Conservation (phyloP, 2,329 filamentous ascomycete genomes). For the Chrysosphaeria jannelii region DNA sequence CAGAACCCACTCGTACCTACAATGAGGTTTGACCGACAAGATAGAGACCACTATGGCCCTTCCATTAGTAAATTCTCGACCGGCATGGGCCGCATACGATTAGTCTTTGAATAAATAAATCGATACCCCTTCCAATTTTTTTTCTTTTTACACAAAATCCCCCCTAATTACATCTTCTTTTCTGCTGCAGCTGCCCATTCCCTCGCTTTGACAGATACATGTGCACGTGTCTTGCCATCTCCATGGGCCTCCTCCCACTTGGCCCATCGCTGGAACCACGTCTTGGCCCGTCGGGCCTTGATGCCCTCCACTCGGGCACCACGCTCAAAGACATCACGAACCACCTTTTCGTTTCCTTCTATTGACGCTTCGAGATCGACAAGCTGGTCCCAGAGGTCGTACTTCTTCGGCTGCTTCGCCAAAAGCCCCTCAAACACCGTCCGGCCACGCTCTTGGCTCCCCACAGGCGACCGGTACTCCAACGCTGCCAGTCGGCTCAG, state of each 20-base stretch:
- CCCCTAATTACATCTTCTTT: too few species aligned
- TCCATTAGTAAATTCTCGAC: too few species aligned
- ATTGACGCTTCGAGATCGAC: slow-evolving; percentile 54
- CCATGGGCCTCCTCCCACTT: slow-evolving; percentile 59
- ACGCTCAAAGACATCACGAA: slow-evolving; percentile 58
- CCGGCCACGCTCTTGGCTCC: slow-evolving; percentile 67
- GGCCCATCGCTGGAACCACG: slow-evolving; percentile 78
- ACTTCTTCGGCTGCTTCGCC: slow-evolving; percentile 58
- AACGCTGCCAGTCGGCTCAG: slow-evolving; percentile 73
- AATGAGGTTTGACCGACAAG: too few species aligned
- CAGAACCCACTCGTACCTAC: too few species aligned
- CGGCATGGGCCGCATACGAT: too few species aligned
- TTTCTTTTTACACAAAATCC: background rate
- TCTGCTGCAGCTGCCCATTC: slow-evolving; percentile 31
- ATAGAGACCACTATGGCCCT: too few species aligned
- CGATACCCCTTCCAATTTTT: too few species aligned
- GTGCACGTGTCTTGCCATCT: slow-evolving; percentile 35
- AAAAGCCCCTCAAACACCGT: slow-evolving; percentile 84
- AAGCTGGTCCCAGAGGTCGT: slow-evolving; percentile 80
- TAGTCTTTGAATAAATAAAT: too few species aligned
- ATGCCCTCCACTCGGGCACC: slow-evolving; percentile 37
- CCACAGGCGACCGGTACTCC: slow-evolving; percentile 61
- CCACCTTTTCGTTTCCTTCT: slow-evolving; percentile 14
- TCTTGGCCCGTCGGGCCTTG: slow-evolving; percentile 57
- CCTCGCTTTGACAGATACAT: slow-evolving; percentile 36